phyloP scores from a whole-genome alignment of 1,284 basidiomycete species.

The Farysia itapuensis region DNA sequence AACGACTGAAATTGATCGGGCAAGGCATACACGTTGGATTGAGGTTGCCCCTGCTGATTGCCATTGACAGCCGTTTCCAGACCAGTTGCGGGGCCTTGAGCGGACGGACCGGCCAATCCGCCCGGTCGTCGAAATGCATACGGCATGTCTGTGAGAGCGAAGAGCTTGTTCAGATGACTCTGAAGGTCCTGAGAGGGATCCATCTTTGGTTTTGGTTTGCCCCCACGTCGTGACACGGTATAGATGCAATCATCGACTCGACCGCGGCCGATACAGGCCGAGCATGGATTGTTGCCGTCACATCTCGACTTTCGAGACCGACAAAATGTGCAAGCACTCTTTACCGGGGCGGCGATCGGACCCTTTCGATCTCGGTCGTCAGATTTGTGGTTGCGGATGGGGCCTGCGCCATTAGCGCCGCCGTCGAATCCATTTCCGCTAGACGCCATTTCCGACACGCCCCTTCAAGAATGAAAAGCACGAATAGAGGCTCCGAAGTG shows the following conservation, averaged over 20 bases:
- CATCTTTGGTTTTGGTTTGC: slow-evolving; percentile 51
- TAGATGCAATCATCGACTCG: slow-evolving; percentile 48
- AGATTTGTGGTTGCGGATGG: slow-evolving; percentile 20
- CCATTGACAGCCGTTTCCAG: too few species aligned
- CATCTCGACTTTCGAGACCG: slow-evolving; percentile 51
- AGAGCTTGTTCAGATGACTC: slow-evolving; percentile 45
- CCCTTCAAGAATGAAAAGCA: too few species aligned
- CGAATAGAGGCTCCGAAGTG: too few species aligned
- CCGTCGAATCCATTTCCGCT: slow-evolving; percentile 6
- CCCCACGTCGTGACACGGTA: slow-evolving; percentile 50
- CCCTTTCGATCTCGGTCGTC: slow-evolving; percentile 31
- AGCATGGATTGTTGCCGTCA: slow-evolving; percentile 52
- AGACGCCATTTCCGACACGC: slow-evolving; percentile 22
- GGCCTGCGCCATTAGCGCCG: slow-evolving; percentile 12
- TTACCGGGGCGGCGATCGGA: slow-evolving; percentile 45
- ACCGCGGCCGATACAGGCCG: slow-evolving; percentile 40
- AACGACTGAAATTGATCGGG: slow-evolving; percentile 9
- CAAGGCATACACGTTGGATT: slow-evolving; percentile 12
- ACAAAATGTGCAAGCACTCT: slow-evolving; percentile 46
- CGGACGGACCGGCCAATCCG: slow-evolving; percentile 21
- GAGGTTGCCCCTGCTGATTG: slow-evolving; percentile 12
- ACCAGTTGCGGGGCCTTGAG: background rate
- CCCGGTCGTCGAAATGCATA: slow-evolving; percentile 42
- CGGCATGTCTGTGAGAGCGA: slow-evolving; percentile 45
- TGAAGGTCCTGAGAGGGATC: slow-evolving; percentile 37